Evolutionary conservation across 305 asterid genomes (phyloP).

Genomic region (Ajuga reptans): DNA sequence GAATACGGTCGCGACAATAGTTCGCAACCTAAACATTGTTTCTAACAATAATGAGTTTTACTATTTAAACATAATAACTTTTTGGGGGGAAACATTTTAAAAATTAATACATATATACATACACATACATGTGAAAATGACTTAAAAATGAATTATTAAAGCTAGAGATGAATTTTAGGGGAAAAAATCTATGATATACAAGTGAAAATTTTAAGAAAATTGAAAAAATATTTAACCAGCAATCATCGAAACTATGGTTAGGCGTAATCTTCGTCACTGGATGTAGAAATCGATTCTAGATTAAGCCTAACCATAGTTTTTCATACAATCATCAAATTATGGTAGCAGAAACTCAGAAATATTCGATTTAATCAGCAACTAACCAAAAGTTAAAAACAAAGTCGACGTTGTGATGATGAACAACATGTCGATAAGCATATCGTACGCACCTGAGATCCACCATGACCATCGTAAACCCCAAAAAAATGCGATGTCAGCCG

Average conservation of each 20-base stretch:
- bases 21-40: slow-evolving; percentile 55
- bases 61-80: neutral
- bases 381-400: neutral
- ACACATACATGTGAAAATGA: no score
- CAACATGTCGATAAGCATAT: neutral
- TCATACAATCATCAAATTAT: neutral
- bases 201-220: no score
- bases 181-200: neutral
- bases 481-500: slow-evolving; percentile 73
- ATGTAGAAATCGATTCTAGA: neutral
- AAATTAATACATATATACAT: no score
- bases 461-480: slow-evolving; percentile 94
- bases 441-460: slow-evolving; percentile 79
- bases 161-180: neutral
- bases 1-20: slow-evolving; percentile 71
- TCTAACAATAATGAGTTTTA: neutral
- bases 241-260: no score
- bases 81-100: no score
- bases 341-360: neutral
- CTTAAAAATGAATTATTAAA: no score
- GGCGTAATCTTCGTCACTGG: neutral
- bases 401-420: neutral
- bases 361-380: neutral
- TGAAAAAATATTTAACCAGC: no score
- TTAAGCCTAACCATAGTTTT: neutral